Evolutionary conservation across 2,329 filamentous ascomycete genomes (phyloP), one percentile per base, ranked within the genome.

Genomic region (Atkinsonella hypoxylon): DNA sequence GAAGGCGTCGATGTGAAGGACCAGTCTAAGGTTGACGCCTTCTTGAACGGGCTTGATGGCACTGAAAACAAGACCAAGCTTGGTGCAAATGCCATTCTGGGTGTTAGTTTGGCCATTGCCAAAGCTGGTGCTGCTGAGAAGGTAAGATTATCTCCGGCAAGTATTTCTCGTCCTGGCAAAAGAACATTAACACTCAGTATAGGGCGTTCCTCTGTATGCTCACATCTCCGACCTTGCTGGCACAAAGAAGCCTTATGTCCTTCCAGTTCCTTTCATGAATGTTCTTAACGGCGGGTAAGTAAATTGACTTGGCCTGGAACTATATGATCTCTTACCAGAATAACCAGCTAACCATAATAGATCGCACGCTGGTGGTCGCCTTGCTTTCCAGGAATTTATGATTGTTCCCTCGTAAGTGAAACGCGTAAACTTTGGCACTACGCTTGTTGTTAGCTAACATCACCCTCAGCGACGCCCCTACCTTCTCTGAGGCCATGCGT

Each of bases 311-410:
- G 12, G 32, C 40, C n/a, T 13, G 7, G 15, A 4, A 6, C n/a
- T 13, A 18, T 40, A 4, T 41, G n/a, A 11, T 15, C 48, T 32
- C 22, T 44, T 30, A n/a, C 49, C 41, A 30, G 18, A 8, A 20
- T 39, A 20, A 5, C 44, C 36, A 13, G 26, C n/a, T 44, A 32
- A 47, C 9, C 43, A 13, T 47, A 11, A 22, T 6, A 75, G 93
- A 61, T 97, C 91, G 65, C 93, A 98, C 78, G 93, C 93, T 60
- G 93, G 93, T 81, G 93, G 93, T 66, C 88, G 90, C 69, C 82
- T 94, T 62, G 88, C 88, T 60, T 94, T 94, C 82, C 89, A 94
- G 74, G 89, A 94, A 74, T 94, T 94, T 80, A 94, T 94, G 89
- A 91, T 94, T 62, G 88, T 91, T 53, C 88, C 88, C 57, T 83